A percentile compares a stretch with the other conserved stretches of the same genome.
phyloP scores from a whole-genome alignment of 2,329 filamentous ascomycete genomes.

The Sclerotinia glacialis region DNA sequence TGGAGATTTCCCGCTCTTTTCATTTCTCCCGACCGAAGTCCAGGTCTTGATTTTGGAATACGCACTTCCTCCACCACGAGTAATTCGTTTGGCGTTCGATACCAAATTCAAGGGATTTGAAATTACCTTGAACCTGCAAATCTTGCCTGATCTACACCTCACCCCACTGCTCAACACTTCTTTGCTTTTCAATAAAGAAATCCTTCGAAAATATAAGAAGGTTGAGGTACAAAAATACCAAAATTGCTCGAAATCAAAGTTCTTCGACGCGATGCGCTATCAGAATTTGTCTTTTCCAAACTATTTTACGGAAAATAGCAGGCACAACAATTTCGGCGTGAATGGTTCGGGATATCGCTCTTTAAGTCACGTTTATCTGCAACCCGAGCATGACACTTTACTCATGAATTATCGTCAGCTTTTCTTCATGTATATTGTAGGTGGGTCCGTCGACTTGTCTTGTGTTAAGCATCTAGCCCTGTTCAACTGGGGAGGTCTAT shows the following conservation, averaged over 20 bases:
- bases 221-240: not conserved
- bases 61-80: not conserved
- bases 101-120: not conserved
- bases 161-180: not conserved
- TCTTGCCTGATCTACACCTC: not conserved
- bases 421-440: not conserved
- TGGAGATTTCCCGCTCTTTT: not conserved
- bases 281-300: not conserved
- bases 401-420: not conserved
- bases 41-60: not conserved
- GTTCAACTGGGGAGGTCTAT: fast-evolving
- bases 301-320: not conserved
- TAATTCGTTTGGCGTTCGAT: not conserved
- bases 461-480: not conserved
- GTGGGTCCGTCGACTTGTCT: not conserved
- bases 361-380: not conserved
- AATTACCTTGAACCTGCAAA: not conserved
- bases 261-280: not conserved
- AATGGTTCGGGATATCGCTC: not conserved
- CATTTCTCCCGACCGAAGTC: not conserved
- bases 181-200: not conserved
- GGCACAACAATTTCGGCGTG: not conserved
- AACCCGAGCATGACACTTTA: not conserved
- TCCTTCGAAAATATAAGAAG: not conserved
- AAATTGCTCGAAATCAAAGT: not conserved